Evolutionary conservation across 345 rosid species (phyloP), one percentile per base, ranked within the genome.

Genomic region (Citrus sp.): DNA sequence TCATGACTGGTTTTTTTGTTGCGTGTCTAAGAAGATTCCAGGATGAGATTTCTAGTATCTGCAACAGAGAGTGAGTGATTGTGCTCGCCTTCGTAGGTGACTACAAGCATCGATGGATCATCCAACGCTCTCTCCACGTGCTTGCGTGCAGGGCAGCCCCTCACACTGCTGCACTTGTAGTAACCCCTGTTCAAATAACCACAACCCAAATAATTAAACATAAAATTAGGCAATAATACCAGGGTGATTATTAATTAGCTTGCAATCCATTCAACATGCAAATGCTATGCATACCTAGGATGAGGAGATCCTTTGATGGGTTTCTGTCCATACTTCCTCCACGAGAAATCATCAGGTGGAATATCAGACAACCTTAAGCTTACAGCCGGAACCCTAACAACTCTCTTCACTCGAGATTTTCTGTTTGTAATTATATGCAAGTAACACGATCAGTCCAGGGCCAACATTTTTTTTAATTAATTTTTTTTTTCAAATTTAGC

Each of bases 301-400:
- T 92, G 92, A 2, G 99, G 98, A 74, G 99, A 96, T 28, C 99
- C 99, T 85, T 94, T 96, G 77, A 96, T 94, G 63, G 99, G 99
- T 77, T 96, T 96, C 69, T 96, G 99, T 38, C 99, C 99, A 35
- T 96, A 96, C 70, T 96, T 96, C 64, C 99, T 90, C 98, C 99
- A 96, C 0, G 99, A 92, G 70, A 87, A 92, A 85, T 92, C 99
- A 9, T 96, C 99, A 19, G 99, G 93, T 21, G 99, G 99, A 60
- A 94, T 92, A 77, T 96, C 99, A 14, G 99, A 91, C 85, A 92
- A 78, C 80, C 92, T 94, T 55, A 94, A 84, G 82, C 99, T 96
- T 24, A 94, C 92, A 32, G 98, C 98, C 34, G 98, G 99, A 67
- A 96, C 95, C 82, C 97, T 89, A 7, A 92, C 88, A 4, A 89